phyloP scores from a whole-genome alignment of 2,329 filamentous ascomycete genomes.

The Penicillium sp. region DNA sequence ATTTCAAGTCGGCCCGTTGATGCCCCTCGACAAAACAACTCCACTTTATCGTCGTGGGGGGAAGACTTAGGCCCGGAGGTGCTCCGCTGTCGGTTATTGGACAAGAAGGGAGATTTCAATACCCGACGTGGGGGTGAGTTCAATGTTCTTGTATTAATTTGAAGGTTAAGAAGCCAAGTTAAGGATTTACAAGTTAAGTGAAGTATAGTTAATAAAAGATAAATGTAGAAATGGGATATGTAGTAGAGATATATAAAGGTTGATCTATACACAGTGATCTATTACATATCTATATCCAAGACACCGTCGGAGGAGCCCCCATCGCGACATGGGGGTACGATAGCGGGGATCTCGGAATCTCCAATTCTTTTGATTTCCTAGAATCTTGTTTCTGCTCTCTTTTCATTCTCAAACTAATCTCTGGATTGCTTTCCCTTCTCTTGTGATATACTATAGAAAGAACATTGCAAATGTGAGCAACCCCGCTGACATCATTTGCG shows the following conservation, averaged over 20 bases:
- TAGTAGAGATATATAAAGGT: not conserved
- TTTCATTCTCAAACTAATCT: not conserved
- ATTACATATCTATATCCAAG: not conserved
- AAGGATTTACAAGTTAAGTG: too few relatives aligned
- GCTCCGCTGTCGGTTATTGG: conserved; percentile 23
- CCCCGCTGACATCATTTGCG: conserved; percentile 3
- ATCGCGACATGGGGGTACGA: conserved; percentile 3
- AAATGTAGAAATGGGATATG: not conserved
- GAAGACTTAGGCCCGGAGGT: conserved; percentile 18
- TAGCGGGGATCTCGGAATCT: conserved; percentile 4
- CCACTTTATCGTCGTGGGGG: conserved; percentile 14
- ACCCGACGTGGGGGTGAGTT: conserved; percentile 13
- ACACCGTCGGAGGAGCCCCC: not conserved
- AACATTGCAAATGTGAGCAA: not conserved
- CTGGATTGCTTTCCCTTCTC: not conserved
- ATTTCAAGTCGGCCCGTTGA: not conserved
- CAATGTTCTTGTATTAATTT: not conserved
- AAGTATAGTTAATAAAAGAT: not conserved
- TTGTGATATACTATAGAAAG: not conserved
- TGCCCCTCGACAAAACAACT: conserved; percentile 5
- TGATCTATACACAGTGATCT: not conserved
- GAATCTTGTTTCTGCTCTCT: not conserved
- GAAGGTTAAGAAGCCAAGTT: not conserved
- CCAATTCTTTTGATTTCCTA: not conserved
- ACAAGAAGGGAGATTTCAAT: conserved; percentile 10